Conservation (phyloP, 257 asterid genomes). For the Gentiana straminea region DNA sequence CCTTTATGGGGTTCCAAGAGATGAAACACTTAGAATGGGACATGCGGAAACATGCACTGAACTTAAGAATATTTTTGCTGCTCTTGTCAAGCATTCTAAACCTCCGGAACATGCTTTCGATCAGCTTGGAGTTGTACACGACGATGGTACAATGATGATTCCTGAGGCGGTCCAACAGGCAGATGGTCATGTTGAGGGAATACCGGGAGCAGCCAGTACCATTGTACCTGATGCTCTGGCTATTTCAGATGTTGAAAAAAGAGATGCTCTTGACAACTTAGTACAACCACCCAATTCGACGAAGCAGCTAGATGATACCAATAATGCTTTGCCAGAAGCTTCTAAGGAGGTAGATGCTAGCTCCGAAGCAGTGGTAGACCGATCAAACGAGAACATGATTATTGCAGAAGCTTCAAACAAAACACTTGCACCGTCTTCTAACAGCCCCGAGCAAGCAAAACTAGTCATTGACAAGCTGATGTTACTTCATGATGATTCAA, state of each 20-base stretch:
- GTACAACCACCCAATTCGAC: slow-evolving; percentile 20
- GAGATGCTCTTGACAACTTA: slow-evolving; percentile 16
- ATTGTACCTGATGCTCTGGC: slow-evolving; percentile 25
- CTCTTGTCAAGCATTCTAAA: slow-evolving; percentile 71
- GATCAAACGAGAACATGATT: slow-evolving; percentile 1
- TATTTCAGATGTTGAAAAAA: slow-evolving; percentile 18
- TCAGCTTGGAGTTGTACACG: slow-evolving; percentile 26
- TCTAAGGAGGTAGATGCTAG: slow-evolving; percentile 5
- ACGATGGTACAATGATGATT: slow-evolving; percentile 20
- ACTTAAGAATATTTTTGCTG: slow-evolving; percentile 76
- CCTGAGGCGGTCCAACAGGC: slow-evolving; percentile 32
- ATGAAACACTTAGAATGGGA: slow-evolving; percentile 84
- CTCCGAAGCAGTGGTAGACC: slow-evolving; percentile 13
- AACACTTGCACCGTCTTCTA: not conserved
- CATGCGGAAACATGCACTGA: slow-evolving; percentile 76
- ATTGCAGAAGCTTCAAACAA: slow-evolving; percentile 8
- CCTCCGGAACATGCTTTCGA: slow-evolving; percentile 44
- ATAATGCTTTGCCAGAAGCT: slow-evolving; percentile 9
- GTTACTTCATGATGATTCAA: slow-evolving; percentile 17
- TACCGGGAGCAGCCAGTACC: slow-evolving; percentile 4
- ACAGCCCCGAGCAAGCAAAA: slow-evolving; percentile 20
- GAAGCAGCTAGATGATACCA: slow-evolving; percentile 13
- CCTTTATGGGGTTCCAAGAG: slow-evolving; percentile 89
- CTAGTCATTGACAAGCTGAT: slow-evolving; percentile 13
- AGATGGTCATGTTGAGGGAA: slow-evolving; percentile 17